Conservation (phyloP, 495 filamentous ascomycete genomes). For the Acidomyces sp. region DNA sequence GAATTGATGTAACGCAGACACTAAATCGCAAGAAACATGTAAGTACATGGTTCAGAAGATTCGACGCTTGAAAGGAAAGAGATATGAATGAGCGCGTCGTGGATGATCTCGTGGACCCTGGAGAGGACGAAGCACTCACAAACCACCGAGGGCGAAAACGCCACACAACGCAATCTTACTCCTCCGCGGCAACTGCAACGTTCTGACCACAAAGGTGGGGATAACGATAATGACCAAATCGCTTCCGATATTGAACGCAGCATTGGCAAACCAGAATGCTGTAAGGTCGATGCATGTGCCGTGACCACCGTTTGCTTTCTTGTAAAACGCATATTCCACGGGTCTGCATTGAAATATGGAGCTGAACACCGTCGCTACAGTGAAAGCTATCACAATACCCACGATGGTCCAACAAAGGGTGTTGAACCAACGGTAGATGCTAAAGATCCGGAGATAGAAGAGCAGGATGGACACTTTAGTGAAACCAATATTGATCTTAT, state of each 20-base stretch:
- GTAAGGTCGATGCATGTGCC: conserved; percentile 2
- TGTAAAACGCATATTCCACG: conserved; percentile 1
- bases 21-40: too few species aligned
- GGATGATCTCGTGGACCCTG: too few species aligned
- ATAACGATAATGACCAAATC: conserved; percentile 1
- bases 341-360: conserved; percentile 1
- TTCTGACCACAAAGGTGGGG: too few species aligned
- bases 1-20: too few species aligned
- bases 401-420: not conserved
- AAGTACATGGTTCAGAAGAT: too few species aligned
- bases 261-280: not conserved
- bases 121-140: too few species aligned
- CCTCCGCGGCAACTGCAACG: too few species aligned
- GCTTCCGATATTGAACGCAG: conserved; percentile 1
- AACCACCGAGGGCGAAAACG: too few species aligned
- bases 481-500: conserved; percentile 1
- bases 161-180: too few species aligned
- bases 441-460: conserved; percentile 2
- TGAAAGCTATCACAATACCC: not conserved
- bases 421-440: not conserved
- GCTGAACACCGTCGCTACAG: not conserved
- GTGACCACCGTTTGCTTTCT: conserved; percentile 2
- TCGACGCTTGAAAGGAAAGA: too few species aligned
- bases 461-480: conserved; percentile 2
- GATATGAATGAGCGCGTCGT: too few species aligned